Evolutionary conservation across 2,329 filamentous ascomycete species (phyloP).

Genomic region (Epichloe coenophiala): DNA sequence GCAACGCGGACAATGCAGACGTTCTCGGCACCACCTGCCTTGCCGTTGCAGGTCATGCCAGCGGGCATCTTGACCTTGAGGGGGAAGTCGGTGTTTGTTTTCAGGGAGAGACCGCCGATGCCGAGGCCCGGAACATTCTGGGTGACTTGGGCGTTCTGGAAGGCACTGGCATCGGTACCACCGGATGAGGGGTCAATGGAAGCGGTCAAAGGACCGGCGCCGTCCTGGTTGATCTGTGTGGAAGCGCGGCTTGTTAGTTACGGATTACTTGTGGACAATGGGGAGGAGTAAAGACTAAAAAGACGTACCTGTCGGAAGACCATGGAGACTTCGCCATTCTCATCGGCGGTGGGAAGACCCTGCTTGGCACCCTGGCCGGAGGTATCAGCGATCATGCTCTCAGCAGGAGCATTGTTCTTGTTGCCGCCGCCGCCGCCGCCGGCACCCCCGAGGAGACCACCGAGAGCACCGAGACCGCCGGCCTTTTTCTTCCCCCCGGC

Average conservation of each 20-base stretch:
- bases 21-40: slow-evolving; percentile 43
- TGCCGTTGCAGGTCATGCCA: slow-evolving; percentile 52
- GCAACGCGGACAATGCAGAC: slow-evolving; percentile 53
- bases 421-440: slow-evolving; percentile 14
- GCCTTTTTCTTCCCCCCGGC: neutral
- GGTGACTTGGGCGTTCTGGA: slow-evolving; percentile 44
- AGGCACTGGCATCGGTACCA: slow-evolving; percentile 45
- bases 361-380: slow-evolving; percentile 36
- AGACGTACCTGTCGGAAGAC: slow-evolving; percentile 38
- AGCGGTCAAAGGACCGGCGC: slow-evolving; percentile 49
- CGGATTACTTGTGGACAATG: neutral
- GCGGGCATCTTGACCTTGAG: slow-evolving; percentile 50
- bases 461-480: slow-evolving; percentile 3
- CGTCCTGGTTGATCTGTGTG: slow-evolving; percentile 53
- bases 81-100: slow-evolving; percentile 49
- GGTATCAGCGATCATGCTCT: slow-evolving; percentile 39
- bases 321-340: slow-evolving; percentile 48
- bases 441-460: slow-evolving; percentile 8
- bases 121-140: slow-evolving; percentile 46
- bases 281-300: slow-evolving; percentile 7
- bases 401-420: slow-evolving; percentile 28
- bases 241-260: neutral
- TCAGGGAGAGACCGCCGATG: slow-evolving; percentile 42
- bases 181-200: slow-evolving; percentile 49
- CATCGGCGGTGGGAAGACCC: slow-evolving; percentile 47